These are phyloP conservation scores for Aureococcus anophagefferens DNA, from an alignment of 108 stramenopile species.

Conservation along the genomic window DNA sequence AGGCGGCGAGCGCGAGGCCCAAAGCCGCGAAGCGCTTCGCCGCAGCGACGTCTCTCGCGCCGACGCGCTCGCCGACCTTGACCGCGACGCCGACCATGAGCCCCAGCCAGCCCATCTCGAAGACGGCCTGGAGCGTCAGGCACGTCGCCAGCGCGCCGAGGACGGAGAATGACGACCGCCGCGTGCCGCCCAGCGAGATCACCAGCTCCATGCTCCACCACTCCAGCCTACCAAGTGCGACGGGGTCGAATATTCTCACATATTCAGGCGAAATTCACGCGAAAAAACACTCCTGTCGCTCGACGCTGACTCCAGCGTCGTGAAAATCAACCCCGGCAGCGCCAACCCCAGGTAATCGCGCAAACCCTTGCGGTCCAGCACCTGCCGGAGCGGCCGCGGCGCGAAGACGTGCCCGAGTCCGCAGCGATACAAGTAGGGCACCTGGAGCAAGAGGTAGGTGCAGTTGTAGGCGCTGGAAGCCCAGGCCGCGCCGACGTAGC, in stretches of 20 bases:
- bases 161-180: not conserved
- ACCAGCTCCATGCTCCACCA: not conserved
- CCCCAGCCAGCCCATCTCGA: not conserved
- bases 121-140: not conserved
- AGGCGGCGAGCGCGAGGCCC: not conserved
- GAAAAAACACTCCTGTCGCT: no score
- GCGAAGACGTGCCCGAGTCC: not conserved
- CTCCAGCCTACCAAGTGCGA: no score
- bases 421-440: not conserved
- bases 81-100: not conserved
- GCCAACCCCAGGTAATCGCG: not conserved
- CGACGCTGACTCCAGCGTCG: no score
- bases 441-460: not conserved
- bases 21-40: not conserved
- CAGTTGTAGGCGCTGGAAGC: no score
- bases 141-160: not conserved
- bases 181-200: not conserved
- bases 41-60: not conserved
- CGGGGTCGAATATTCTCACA: no score
- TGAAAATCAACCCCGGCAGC: not conserved
- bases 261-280: no score
- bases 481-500: no score
- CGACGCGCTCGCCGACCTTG: not conserved
- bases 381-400: not conserved
- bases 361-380: not conserved